Conservation (phyloP, 495 filamentous ascomycete species). For the Astrothelium subdiscretum region DNA sequence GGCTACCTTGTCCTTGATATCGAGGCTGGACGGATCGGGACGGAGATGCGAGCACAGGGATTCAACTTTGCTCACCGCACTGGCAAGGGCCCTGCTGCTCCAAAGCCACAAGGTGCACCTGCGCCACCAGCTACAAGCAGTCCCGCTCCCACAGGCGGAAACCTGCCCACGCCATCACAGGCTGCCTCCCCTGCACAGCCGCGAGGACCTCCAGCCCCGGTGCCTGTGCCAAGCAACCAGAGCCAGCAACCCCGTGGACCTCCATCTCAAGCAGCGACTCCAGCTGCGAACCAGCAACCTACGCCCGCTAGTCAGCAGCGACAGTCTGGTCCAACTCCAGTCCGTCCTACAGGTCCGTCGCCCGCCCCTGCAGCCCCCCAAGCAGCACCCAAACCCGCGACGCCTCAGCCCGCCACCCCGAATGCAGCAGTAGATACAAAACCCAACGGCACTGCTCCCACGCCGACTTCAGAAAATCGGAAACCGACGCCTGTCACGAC, state of each 20-base stretch:
- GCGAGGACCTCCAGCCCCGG: background rate
- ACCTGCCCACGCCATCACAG: conserved; percentile 29
- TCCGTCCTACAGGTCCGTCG: conserved; percentile 14
- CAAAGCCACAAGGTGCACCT: conserved; percentile 40
- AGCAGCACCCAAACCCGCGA: conserved; percentile 36
- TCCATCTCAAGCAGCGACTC: conserved; percentile 27
- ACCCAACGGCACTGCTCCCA: conserved; percentile 28
- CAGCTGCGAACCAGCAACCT: conserved; percentile 34
- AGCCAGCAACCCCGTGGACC: conserved; percentile 12
- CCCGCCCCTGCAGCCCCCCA: conserved; percentile 6
- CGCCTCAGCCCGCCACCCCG: conserved; percentile 37
- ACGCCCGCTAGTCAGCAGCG: conserved; percentile 12
- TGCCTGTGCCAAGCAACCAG: background rate
- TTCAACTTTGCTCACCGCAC: conserved; percentile 98
- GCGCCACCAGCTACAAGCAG: conserved; percentile 35
- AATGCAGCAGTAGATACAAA: conserved; percentile 27
- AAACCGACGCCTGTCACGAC: conserved; percentile 13
- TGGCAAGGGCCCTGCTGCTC: conserved; percentile 39
- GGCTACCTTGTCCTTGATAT: conserved; percentile 92
- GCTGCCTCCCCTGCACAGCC: conserved; percentile 18
- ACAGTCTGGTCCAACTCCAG: conserved; percentile 19
- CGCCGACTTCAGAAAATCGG: conserved; percentile 17
- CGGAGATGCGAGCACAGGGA: conserved; percentile 95
- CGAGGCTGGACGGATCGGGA: conserved; percentile 87
- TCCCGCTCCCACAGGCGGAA: conserved; percentile 23